A percentile compares a stretch with the other conserved stretches of the same genome.
Evolutionary conservation across 148 eudicot genomes (phyloP).

Genomic region (Camellia sinensis): DNA sequence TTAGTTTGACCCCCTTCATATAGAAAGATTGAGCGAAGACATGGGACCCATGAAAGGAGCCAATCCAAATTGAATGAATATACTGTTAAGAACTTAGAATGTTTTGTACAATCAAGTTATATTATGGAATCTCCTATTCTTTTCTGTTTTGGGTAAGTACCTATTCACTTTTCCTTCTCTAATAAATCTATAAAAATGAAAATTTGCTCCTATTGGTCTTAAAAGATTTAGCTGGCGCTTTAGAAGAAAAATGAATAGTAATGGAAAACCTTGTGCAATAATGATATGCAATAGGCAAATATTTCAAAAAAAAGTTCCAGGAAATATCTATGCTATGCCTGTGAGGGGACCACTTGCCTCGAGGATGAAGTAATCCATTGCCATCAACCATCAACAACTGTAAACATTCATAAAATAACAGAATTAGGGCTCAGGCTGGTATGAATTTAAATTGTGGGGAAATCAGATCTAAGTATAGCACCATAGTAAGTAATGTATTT

Average conservation of each 20-base stretch:
- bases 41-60: neutral
- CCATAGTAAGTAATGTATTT: neutral
- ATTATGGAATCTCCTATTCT: neutral
- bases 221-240: neutral
- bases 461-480: neutral
- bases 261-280: neutral
- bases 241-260: neutral
- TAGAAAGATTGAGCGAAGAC: neutral
- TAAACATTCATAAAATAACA: constrained; percentile 2
- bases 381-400: constrained; percentile 98
- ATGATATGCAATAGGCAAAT: neutral
- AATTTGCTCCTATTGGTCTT: neutral
- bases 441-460: neutral
- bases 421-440: neutral
- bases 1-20: neutral
- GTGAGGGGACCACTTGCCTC: constrained; percentile 49
- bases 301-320: constrained; percentile 2
- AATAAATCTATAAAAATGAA: neutral
- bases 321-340: neutral
- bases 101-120: neutral
- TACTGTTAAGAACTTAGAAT: neutral
- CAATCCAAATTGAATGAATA: neutral
- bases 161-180: neutral
- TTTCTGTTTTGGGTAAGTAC: neutral
- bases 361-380: constrained; percentile 96